A percentile compares a stretch with the other conserved stretches of the same genome.
These are phyloP conservation scores for Triangularia setosa DNA, from an alignment of 2,329 filamentous ascomycete genomes.

Conservation along the genomic window DNA sequence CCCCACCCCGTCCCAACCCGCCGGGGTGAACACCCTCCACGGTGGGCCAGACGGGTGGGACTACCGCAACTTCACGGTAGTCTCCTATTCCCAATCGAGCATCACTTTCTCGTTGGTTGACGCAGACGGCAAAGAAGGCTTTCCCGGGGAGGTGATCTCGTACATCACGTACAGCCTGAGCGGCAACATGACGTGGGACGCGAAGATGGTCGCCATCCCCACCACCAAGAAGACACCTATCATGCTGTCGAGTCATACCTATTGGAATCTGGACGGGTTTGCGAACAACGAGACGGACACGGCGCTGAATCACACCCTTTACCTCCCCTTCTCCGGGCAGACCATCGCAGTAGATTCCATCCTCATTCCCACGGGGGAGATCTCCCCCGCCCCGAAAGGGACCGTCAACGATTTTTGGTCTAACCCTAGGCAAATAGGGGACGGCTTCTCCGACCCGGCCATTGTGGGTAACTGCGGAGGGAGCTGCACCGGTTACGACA, in stretches of 20 bases:
- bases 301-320: constrained; percentile 67
- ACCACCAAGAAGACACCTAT: constrained; percentile 75
- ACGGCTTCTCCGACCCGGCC: constrained; percentile 59
- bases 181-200: constrained; percentile 62
- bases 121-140: constrained; percentile 68
- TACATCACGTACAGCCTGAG: constrained; percentile 70
- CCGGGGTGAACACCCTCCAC: constrained; percentile 62
- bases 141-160: constrained; percentile 72
- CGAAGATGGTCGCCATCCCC: constrained; percentile 67
- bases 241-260: constrained; percentile 71
- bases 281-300: constrained; percentile 65
- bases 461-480: constrained; percentile 72
- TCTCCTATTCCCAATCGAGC: constrained; percentile 60
- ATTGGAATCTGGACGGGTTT: constrained; percentile 82
- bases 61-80: constrained; percentile 72
- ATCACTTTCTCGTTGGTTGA: constrained; percentile 76
- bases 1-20: constrained; percentile 44
- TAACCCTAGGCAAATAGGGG: constrained; percentile 72
- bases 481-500: constrained; percentile 81
- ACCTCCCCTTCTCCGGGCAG: constrained; percentile 69
- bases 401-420: constrained; percentile 82
- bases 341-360: constrained; percentile 66
- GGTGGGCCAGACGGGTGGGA: constrained; percentile 72
- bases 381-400: constrained; percentile 63
- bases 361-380: constrained; percentile 70